Conservation (phyloP, 805 yeast species). For the Sungouiella thailandica region DNA sequence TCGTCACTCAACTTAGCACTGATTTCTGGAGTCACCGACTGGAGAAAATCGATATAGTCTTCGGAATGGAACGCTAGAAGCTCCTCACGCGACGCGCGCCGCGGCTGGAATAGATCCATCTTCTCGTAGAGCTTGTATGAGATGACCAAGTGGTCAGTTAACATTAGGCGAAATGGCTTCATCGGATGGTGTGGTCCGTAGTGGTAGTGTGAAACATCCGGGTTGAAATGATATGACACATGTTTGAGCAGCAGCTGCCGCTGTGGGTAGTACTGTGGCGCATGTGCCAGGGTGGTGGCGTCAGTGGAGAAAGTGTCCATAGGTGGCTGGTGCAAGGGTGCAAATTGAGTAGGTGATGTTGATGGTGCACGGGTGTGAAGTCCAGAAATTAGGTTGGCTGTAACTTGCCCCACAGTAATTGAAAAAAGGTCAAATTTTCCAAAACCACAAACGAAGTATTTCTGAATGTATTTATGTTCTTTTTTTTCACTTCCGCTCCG, state of each 20-base stretch:
- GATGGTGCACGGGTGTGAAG: too few species aligned
- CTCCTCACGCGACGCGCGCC: constrained; percentile 79
- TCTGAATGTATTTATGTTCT: too few species aligned
- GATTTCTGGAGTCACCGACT: constrained; percentile 72
- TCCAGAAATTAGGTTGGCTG: too few species aligned
- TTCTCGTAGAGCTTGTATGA: constrained; percentile 80
- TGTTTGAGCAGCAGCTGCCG: constrained; percentile 7
- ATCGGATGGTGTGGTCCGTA: constrained; percentile 96
- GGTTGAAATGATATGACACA: constrained; percentile 87
- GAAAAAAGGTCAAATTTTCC: too few species aligned
- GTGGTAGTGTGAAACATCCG: constrained; percentile 74
- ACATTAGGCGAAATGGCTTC: constrained; percentile 93
- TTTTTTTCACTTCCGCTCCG: too few species aligned
- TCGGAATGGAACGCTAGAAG: constrained; percentile 78
- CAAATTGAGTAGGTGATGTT: too few species aligned
- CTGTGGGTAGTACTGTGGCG: constrained; percentile 29
- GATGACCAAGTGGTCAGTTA: constrained; percentile 86
- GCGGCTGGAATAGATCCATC: constrained; percentile 85
- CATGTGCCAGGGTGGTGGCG: constrained; percentile 25
- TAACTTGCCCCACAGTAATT: too few species aligned
- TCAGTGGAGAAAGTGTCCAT: constrained; percentile 33
- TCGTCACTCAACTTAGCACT: constrained; percentile 52
- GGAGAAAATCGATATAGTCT: constrained; percentile 77
- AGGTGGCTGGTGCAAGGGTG: constrained; percentile 1
- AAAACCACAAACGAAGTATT: too few species aligned